Conservation (phyloP, 2,329 filamentous ascomycete species). For the Arthrinium phaeospermum region DNA sequence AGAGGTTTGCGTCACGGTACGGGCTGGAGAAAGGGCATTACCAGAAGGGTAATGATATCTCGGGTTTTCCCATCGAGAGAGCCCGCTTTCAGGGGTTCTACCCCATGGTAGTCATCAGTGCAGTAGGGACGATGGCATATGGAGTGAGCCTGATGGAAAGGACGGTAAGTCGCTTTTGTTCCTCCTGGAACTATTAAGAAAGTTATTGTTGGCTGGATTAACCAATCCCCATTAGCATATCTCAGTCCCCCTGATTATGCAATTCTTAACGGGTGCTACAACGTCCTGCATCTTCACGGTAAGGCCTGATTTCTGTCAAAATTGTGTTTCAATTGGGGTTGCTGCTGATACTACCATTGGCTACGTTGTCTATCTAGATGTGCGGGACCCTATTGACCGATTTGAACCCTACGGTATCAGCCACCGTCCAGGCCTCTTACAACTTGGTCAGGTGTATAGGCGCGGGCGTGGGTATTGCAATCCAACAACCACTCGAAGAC, state of each 20-base stretch:
- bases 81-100: not conserved
- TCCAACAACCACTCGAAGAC: not conserved
- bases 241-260: not conserved
- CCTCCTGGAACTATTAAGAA: not conserved
- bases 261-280: not conserved
- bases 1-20: not conserved
- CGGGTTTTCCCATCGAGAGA: not conserved
- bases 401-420: not conserved
- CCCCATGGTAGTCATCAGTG: not conserved
- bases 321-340: not conserved
- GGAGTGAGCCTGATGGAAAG: not conserved
- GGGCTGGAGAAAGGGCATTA: not conserved
- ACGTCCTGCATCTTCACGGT: not conserved
- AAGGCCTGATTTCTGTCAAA: not conserved
- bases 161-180: not conserved
- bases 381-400: not conserved
- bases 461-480: not conserved
- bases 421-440: not conserved
- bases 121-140: not conserved
- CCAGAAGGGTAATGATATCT: not conserved
- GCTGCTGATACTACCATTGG: too few relatives aligned
- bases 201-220: not conserved
- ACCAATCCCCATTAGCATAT: not conserved
- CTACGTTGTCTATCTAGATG: not conserved
- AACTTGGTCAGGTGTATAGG: constrained; percentile 1